phyloP scores from a whole-genome alignment of 2,329 filamentous ascomycete genomes.

The Beauveria scarabaeidicola region DNA sequence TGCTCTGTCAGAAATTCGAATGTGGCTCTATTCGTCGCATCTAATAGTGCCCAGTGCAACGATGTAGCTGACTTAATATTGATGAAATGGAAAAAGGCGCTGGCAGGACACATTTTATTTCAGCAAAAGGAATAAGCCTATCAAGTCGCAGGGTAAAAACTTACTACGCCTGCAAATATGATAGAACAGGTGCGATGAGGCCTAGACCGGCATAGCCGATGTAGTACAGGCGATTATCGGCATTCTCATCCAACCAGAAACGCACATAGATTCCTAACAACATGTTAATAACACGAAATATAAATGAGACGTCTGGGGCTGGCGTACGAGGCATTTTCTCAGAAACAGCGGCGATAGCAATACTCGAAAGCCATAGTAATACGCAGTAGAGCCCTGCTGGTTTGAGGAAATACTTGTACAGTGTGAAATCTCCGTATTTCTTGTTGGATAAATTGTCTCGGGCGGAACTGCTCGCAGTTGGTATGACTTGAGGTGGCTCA shows the following conservation, averaged over 20 bases:
- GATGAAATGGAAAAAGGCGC: background rate
- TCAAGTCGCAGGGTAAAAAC: background rate
- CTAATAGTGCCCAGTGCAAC: background rate
- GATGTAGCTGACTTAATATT: background rate
- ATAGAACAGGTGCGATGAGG: background rate
- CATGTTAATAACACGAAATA: background rate
- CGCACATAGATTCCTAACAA: background rate
- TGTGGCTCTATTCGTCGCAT: constrained; percentile 1
- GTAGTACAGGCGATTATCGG: constrained; percentile 9
- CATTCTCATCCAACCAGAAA: constrained; percentile 10
- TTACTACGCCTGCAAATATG: background rate
- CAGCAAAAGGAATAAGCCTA: too few relatives aligned
- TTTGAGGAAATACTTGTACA: constrained; percentile 3
- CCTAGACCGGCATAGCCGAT: background rate
- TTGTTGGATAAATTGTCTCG: background rate
- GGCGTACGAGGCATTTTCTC: background rate
- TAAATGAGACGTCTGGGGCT: too few relatives aligned
- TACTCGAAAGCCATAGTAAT: background rate
- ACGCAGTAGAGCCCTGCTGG: background rate
- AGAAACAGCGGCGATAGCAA: background rate
- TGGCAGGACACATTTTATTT: background rate
- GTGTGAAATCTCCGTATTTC: background rate
- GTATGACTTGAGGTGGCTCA: background rate
- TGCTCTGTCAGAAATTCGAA: constrained; percentile 15
- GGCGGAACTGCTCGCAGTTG: background rate